Evolutionary conservation across 768 basidiomycete genomes (phyloP), one percentile per base, ranked within the genome.

Genomic region (Phylloporus sp.): DNA sequence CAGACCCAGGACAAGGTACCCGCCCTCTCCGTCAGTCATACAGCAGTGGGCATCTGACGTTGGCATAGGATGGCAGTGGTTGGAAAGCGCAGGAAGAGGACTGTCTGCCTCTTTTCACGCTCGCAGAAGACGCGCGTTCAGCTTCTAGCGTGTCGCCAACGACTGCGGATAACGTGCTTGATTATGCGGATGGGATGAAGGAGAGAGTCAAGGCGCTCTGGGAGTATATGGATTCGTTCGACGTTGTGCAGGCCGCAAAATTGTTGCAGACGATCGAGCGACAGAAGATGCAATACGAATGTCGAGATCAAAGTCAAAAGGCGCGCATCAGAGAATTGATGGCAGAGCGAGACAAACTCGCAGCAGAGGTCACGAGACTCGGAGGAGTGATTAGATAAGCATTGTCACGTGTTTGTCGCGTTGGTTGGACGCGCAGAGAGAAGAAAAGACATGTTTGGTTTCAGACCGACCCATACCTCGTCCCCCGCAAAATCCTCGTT

Each of bases 401-500:
- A 38, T 1, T 32, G 11, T 60, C 61, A 62, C 61, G 61, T 62
- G 61, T 17, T 23, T 3, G 48, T 53, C 60, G 42, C 44, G 60
- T 67, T n/a, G n/a, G n/a, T n/a, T n/a, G n/a, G n/a, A n/a, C 63
- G 53, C 58, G 59, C 46, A 49, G 54, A 53, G 55, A 47, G n/a
- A n/a, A n/a, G n/a, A n/a, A n/a, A n/a, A n/a, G 31, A n/a, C 45
- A 78, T 78, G 78, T 63, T 67, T 50, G 65, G 61, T 4, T 78
- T 79, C 55, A 71, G 66, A 42, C 77, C 79, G 10, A 62, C 67
- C 15, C 71, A 73, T 39, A 69, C 75, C 14, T 79, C 79, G 23
- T 72, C 78, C 31, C 75, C 75, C 17, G 60, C 69, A 4, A 70
- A 66, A 18, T 53, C 67, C 50, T n/a, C 50, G 44, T 9, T 50